Percentiles rank a stretch among this genome's conserved stretches.
phyloP scores from a whole-genome alignment of 2,329 filamentous ascomycete species.

The Calonectria pseudoreteaudii region DNA sequence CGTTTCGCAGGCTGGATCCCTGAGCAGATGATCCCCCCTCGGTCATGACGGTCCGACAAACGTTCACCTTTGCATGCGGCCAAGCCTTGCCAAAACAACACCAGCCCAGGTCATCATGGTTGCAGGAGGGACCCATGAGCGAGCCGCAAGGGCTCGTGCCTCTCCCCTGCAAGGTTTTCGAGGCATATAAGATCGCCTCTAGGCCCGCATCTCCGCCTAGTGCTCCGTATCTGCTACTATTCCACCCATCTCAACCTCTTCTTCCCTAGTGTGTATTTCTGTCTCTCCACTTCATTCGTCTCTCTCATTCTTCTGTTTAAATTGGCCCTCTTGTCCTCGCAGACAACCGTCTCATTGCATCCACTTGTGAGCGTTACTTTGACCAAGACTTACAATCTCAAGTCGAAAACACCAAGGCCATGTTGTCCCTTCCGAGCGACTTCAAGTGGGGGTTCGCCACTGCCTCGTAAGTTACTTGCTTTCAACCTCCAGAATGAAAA shows the following conservation, averaged over 20 bases:
- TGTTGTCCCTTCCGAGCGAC: slow-evolving; percentile 73
- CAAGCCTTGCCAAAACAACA: slow-evolving; percentile 32
- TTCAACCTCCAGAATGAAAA: slow-evolving; percentile 27
- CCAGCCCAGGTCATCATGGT: slow-evolving; percentile 30
- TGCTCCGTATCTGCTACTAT: background rate
- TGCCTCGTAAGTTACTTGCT: slow-evolving; percentile 67
- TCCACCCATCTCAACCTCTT: background rate
- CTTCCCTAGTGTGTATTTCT: background rate
- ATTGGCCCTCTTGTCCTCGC: background rate
- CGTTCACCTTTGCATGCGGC: slow-evolving; percentile 21
- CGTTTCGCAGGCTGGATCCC: slow-evolving; percentile 33
- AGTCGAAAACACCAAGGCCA: slow-evolving; percentile 9
- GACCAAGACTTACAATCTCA: slow-evolving; percentile 5
- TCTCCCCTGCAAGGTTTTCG: slow-evolving; percentile 27
- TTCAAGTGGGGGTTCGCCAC: slow-evolving; percentile 87
- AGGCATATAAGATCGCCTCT: slow-evolving; percentile 42
- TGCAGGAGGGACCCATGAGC: slow-evolving; percentile 15
- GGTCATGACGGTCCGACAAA: slow-evolving; percentile 64
- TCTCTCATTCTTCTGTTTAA: background rate
- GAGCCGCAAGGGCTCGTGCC: slow-evolving; percentile 13
- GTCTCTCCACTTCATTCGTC: background rate
- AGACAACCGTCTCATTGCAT: background rate
- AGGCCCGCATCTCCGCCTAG: slow-evolving; percentile 30
- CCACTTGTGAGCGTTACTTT: background rate
- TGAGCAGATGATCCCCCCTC: slow-evolving; percentile 51